Base-by-base conservation (phyloP, 257 asterid species). In the Fraxinus anomala region DNA sequence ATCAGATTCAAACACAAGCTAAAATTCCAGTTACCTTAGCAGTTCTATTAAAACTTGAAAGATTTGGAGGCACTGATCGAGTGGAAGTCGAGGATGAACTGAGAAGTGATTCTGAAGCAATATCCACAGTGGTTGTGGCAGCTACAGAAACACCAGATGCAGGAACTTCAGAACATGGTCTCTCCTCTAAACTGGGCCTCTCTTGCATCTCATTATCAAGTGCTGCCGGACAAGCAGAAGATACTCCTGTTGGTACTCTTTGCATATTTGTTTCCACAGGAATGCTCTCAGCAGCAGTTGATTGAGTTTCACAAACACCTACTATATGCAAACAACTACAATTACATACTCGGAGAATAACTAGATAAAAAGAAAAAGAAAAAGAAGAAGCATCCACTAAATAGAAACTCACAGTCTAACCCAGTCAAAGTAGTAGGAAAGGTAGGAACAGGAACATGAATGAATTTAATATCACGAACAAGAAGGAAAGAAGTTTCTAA, bases 11-110 rank as follows among this genome's bases (percentile, higher is more conserved):
- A 26, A 26, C 28, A 26, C 28, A 26, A 26, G 28, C 21, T 49
- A 80, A 56, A 30, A 76, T 49, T 37, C 67, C 73, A 61, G 0
- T 31, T 88, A 91, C 96, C 94, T 88, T 89, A 36, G 89, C 67
- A 71, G 84, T 77, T 74, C 73, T 81, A 72, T 76, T 84, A 76
- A 74, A 79, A 79, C 77, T 86, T 68, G 89, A 80, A 84, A 68
- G 72, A 82, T 81, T 84, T 66, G 90, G 79, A 84, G 86, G 89
- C 61, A 78, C 75, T 79, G 80, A 72, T 42, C 77, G 33, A 76
- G 72, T 74, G 72, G 91, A 87, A 83, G 84, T 78, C 37, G 88
- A 86, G 79, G 92, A 80, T 76, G 91, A 87, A 75, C 81, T 84
- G 70, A 79, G 87, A 77, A 85, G 12, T 42, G 86, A 84, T 37